Evolutionary conservation across 495 filamentous ascomycete genomes (phyloP), one percentile per base, ranked within the genome.

Genomic region (Aspergillus incahuasiensis): DNA sequence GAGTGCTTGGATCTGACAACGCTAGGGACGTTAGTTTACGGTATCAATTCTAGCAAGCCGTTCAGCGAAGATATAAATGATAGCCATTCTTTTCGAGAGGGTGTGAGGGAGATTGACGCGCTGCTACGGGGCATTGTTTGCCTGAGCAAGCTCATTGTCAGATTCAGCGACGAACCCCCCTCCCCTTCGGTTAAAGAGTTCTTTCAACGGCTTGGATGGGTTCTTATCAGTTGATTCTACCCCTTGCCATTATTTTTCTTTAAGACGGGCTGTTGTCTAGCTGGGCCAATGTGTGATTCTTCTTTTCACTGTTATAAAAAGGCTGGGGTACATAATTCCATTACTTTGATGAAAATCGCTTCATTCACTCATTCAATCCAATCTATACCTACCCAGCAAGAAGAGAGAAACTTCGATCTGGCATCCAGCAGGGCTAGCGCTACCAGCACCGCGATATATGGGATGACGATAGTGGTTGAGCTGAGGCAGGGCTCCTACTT

Each of bases 181-280:
- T 19, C 42, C 25, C 43, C 52, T 47, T 30, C 52, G 2, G 30
- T 47, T 8, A 11, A 16, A 39, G 52, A 55, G n/a, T 35, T 55
- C n/a, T 12, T 47, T 6, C 52, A 48, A 47, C 16, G 39, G 22
- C 25, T 55, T 47, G 52, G 52, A 34, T 55, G 52, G 52, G 30
- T 46, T 47, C 42, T 55, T 30, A n/a, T 42, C 19, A 19, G 40
- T 42, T 42, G 20, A 42, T 42, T 42, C 40, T 42, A 19, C 40
- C 40, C 40, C 40, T 42, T 18, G 40, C 40, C 40, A 42, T 18
- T 18, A 42, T 18, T 42, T 42, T 42, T 42, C 40, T n/a, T 42
- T 18, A 42, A 19, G 40, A 42, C 40, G 40, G 40, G 40, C 40
- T 42, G 40, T 42, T 42, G n/a, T 1, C 40, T 42, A 19, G 9